These are phyloP conservation scores for Blechomonas ayalai DNA, from an alignment of 208 protist genomes.

Conservation along the genomic window DNA sequence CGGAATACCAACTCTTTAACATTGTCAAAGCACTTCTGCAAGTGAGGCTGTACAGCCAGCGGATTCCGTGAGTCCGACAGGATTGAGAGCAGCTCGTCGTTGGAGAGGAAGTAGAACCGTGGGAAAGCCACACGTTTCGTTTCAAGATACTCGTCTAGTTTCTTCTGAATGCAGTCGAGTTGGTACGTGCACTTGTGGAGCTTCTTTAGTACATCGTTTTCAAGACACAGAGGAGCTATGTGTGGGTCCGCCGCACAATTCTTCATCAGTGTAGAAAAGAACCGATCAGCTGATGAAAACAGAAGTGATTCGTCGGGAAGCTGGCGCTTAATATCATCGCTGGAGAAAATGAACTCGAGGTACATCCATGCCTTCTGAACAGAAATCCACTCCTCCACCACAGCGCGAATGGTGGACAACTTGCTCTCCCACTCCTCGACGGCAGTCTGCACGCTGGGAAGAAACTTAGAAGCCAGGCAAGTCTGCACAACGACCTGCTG, in stretches of 20 bases:
- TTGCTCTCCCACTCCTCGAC: constrained; percentile 84
- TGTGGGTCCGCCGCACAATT: constrained; percentile 63
- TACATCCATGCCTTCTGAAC: constrained; percentile 96
- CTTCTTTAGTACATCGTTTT: constrained; percentile 72
- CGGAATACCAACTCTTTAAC: constrained; percentile 84
- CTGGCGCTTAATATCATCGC: constrained; percentile 94
- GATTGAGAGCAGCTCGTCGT: constrained; percentile 97
- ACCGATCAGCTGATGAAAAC: constrained; percentile 81
- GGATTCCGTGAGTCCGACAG: constrained; percentile 95
- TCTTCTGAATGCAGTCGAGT: constrained; percentile 93
- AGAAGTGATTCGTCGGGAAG: constrained; percentile 85
- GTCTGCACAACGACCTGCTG: constrained; percentile 86
- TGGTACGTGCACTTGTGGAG: constrained; percentile 79
- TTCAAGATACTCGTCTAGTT: constrained; percentile 94
- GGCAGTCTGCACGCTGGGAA: constrained; percentile 34
- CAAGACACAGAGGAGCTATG: constrained; percentile 72
- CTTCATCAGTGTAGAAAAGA: constrained; percentile 87
- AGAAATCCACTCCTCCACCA: constrained; percentile 91
- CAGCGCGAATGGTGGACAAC: constrained; percentile 63
- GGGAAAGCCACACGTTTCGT: constrained; percentile 94
- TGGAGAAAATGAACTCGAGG: constrained; percentile 96
- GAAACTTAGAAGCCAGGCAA: constrained; percentile 74
- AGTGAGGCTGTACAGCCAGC: constrained; percentile 90
- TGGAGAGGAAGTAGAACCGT: constrained; percentile 96
- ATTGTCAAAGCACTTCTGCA: constrained; percentile 95